A percentile compares a stretch with the other conserved stretches of the same genome.
phyloP scores from a whole-genome alignment of 2,329 filamentous ascomycete species.

The Karstenula rhodostoma region DNA sequence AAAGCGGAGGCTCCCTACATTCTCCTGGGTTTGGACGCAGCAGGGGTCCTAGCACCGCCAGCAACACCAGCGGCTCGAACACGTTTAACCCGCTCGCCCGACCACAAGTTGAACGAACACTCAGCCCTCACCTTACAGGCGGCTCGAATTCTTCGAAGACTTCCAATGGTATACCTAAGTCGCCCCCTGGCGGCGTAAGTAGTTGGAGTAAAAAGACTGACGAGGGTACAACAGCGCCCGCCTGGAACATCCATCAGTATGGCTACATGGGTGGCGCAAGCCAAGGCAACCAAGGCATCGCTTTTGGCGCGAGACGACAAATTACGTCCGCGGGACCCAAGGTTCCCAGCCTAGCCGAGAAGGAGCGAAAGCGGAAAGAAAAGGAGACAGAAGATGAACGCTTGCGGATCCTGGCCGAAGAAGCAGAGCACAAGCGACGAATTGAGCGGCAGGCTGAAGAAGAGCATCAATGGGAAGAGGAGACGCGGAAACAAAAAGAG shows the following conservation, averaged over 20 bases:
- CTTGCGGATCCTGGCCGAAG: slow-evolving; percentile 59
- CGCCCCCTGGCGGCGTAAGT: slow-evolving; percentile 68
- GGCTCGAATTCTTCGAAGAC: slow-evolving; percentile 66
- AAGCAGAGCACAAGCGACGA: slow-evolving; percentile 59
- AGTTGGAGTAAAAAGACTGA: slow-evolving; percentile 91
- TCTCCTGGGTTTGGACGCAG: slow-evolving; percentile 43
- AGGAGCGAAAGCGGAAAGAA: slow-evolving; percentile 73
- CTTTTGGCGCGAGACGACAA: slow-evolving; percentile 89
- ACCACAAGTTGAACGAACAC: slow-evolving; percentile 42
- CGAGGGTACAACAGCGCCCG: slow-evolving; percentile 81
- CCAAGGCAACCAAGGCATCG: slow-evolving; percentile 92
- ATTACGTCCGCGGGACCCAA: slow-evolving; percentile 84
- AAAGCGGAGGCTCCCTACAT: slow-evolving; percentile 33
- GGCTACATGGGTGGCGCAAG: slow-evolving; percentile 96
- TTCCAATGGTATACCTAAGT: slow-evolving; percentile 58
- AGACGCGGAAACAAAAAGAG: slow-evolving; percentile 67
- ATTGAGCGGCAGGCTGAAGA: slow-evolving; percentile 67
- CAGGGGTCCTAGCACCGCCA: slow-evolving; percentile 57
- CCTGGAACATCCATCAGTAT: slow-evolving; percentile 99
- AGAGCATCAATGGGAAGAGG: slow-evolving; percentile 71
- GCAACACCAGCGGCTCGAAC: slow-evolving; percentile 51
- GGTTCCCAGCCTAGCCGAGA: slow-evolving; percentile 84
- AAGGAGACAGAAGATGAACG: slow-evolving; percentile 64
- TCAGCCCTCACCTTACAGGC: slow-evolving; percentile 58
- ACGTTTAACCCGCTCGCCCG: slow-evolving; percentile 55